These are phyloP conservation scores for Penicillium desertorum DNA, from an alignment of 495 filamentous ascomycete genomes.

Conservation along the genomic window DNA sequence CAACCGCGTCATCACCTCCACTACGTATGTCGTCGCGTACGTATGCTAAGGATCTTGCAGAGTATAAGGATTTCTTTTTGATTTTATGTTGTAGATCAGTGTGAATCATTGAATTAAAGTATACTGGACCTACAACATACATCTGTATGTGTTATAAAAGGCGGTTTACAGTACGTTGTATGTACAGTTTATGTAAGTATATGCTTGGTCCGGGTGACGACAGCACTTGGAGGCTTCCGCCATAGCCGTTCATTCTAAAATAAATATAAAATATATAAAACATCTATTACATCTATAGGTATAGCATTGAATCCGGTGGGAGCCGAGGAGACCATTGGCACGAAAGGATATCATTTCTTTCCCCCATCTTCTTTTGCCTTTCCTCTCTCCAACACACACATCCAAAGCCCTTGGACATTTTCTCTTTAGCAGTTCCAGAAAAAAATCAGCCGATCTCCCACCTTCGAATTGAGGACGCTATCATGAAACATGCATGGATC, in stretches of 20 bases:
- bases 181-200: background rate
- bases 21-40: slow-evolving; percentile 24
- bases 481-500: slow-evolving; percentile 26
- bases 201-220: slow-evolving; percentile 17
- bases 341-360: background rate
- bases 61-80: too few species aligned
- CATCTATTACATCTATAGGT: too few species aligned
- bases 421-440: background rate
- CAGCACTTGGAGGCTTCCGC: slow-evolving; percentile 8
- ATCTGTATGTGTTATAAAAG: too few species aligned
- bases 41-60: slow-evolving; percentile 6
- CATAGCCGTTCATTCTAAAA: background rate
- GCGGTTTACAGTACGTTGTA: too few species aligned
- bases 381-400: background rate
- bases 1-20: slow-evolving; percentile 27
- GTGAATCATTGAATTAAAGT: too few species aligned
- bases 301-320: background rate
- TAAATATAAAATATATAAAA: too few species aligned
- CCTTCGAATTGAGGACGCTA: slow-evolving; percentile 3
- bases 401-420: background rate
- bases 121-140: too few species aligned
- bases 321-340: background rate
- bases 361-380: background rate
- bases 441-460: background rate
- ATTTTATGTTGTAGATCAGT: too few species aligned